Evolutionary conservation across 2,329 filamentous ascomycete genomes (phyloP).

Genomic region (Shiraia sp.): DNA sequence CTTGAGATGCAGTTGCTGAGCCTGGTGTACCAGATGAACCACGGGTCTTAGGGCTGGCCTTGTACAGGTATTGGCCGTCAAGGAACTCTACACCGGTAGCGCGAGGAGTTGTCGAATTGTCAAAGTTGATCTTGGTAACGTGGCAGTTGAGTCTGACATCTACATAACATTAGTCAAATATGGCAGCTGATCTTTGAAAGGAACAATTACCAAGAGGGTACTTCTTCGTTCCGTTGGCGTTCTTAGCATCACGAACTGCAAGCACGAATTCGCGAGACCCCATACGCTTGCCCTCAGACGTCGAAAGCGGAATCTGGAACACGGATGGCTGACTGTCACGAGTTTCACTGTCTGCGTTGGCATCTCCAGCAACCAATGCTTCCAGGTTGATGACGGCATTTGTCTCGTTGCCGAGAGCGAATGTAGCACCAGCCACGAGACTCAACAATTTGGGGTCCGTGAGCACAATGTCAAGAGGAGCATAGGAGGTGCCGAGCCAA

Average conservation of each 20-base stretch:
- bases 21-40: conserved; percentile 45
- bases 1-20: conserved; percentile 31
- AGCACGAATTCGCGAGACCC: conserved; percentile 62
- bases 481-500: conserved; percentile 59
- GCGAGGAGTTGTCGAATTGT: conserved; percentile 61
- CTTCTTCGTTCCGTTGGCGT: conserved; percentile 55
- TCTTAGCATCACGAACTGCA: conserved; percentile 53
- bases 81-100: conserved; percentile 51
- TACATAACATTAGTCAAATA: no score
- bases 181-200: no score
- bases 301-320: conserved; percentile 63
- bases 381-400: conserved; percentile 40
- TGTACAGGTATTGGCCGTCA: conserved; percentile 48
- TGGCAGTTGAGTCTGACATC: conserved; percentile 64
- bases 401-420: conserved; percentile 53
- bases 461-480: conserved; percentile 56
- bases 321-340: conserved; percentile 55
- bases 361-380: conserved; percentile 51
- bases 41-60: conserved; percentile 43
- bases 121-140: conserved; percentile 68
- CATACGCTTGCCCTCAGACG: conserved; percentile 54
- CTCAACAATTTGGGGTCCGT: conserved; percentile 59
- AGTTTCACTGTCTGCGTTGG: conserved; percentile 52
- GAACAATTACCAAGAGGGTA: conserved; percentile 51
- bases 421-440: conserved; percentile 55